Evolutionary conservation across 164 flowering plant species (phyloP).

Genomic region (Vitis amurensis): DNA sequence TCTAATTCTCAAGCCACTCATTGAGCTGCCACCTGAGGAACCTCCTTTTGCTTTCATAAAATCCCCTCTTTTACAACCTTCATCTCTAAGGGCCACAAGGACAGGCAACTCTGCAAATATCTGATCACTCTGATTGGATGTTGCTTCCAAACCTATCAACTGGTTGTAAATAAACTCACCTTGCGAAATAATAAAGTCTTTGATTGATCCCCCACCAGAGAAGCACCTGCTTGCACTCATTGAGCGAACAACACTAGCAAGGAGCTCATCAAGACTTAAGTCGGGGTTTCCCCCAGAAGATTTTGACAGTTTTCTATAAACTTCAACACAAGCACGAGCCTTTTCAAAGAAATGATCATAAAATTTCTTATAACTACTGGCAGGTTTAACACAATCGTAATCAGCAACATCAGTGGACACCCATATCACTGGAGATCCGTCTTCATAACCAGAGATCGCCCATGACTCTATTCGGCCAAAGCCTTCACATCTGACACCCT

Average conservation of each 20-base stretch:
- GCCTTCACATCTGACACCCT: constrained; percentile 72
- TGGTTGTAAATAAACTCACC: constrained; percentile 86
- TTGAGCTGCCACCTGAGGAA: constrained; percentile 28
- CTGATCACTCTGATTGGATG: constrained; percentile 47
- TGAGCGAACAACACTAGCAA: constrained; percentile 71
- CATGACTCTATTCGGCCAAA: constrained; percentile 88
- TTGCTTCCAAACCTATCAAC: constrained; percentile 74
- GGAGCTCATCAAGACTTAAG: constrained; percentile 70
- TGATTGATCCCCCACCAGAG: constrained; percentile 45
- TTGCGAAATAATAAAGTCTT: constrained; percentile 69
- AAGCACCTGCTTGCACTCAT: constrained; percentile 66
- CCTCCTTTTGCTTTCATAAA: constrained; percentile 12
- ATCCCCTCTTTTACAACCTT: constrained; percentile 35
- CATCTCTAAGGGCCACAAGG: constrained; percentile 63
- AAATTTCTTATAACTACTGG: constrained; percentile 51
- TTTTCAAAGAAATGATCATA: constrained; percentile 71
- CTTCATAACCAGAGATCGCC: constrained; percentile 93
- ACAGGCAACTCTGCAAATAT: constrained; percentile 58
- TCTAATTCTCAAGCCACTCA: constrained; percentile 15
- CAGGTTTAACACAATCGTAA: constrained; percentile 77
- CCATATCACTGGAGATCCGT: constrained; percentile 82
- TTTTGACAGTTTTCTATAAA: constrained; percentile 58
- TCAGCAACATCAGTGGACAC: constrained; percentile 78
- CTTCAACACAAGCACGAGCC: constrained; percentile 75
- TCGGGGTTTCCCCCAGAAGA: constrained; percentile 65